A percentile compares a stretch with the other conserved stretches of the same genome.
phyloP scores from a whole-genome alignment of 164 flowering plant species.

The Chimonanthus praecox region DNA sequence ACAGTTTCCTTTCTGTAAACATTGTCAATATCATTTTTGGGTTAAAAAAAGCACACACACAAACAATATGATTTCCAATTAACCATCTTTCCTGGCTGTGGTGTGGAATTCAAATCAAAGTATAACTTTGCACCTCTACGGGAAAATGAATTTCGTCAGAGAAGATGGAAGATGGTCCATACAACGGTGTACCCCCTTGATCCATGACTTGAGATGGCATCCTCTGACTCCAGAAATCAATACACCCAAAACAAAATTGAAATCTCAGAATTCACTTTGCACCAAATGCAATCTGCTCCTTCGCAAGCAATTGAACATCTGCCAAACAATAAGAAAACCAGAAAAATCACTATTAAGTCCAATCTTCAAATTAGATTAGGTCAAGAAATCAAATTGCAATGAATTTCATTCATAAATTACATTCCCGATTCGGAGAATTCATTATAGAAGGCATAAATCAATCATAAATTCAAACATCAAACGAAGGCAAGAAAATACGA shows the following conservation, averaged over 20 bases:
- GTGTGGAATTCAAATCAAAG: background rate
- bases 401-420: no score
- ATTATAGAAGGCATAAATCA: no score
- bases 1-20: background rate
- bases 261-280: background rate
- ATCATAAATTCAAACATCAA: background rate
- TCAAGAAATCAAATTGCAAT: background rate
- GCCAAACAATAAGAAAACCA: background rate
- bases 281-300: background rate
- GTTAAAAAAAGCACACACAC: background rate
- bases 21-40: background rate
- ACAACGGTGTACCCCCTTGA: conserved; percentile 27
- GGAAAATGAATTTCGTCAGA: conserved; percentile 35
- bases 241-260: conserved; percentile 6
- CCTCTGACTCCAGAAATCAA: conserved; percentile 8
- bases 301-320: background rate
- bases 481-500: background rate
- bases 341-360: background rate
- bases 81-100: background rate
- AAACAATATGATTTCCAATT: background rate
- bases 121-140: conserved; percentile 37
- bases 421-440: background rate
- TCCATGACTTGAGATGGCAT: conserved; percentile 53
- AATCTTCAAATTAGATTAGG: background rate
- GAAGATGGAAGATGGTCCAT: conserved; percentile 25